Evolutionary conservation across 1,139 yeast genomes (phyloP).

Genomic region (Pichia sp.): DNA sequence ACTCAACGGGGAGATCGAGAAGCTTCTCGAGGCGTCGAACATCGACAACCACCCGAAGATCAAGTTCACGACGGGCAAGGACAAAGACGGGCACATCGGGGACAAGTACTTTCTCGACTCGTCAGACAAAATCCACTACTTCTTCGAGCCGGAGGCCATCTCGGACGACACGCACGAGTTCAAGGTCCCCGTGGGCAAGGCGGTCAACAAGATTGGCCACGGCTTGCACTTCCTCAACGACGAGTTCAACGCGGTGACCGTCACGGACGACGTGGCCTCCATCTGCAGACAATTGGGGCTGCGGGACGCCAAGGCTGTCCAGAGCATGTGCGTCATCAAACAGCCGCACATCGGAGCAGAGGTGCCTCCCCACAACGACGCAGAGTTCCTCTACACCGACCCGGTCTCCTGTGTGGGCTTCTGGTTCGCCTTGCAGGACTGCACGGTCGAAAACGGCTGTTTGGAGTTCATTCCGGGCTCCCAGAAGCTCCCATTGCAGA

Average conservation of each 20-base stretch:
- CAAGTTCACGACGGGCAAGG: conserved; percentile 58
- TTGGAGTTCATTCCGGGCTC: conserved; percentile 71
- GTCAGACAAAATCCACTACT: conserved; percentile 63
- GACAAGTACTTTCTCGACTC: conserved; percentile 69
- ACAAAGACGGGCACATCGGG: conserved; percentile 54
- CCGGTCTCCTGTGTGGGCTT: conserved; percentile 75
- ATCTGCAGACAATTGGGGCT: conserved; percentile 53
- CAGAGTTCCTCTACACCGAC: conserved; percentile 64
- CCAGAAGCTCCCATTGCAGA: conserved; percentile 58
- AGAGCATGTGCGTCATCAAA: conserved; percentile 76
- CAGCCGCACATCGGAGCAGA: conserved; percentile 73
- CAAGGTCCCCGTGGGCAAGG: conserved; percentile 47
- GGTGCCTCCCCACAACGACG: conserved; percentile 80
- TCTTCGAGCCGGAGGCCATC: conserved; percentile 71
- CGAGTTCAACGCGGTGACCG: conserved; percentile 46
- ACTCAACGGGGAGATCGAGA: conserved; percentile 42
- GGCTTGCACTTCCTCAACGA: conserved; percentile 60
- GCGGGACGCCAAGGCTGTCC: conserved; percentile 66
- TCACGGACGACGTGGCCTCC: conserved; percentile 45
- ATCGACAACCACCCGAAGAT: conserved; percentile 64
- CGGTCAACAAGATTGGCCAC: conserved; percentile 78
- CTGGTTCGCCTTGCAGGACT: conserved; percentile 80
- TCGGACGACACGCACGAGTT: conserved; percentile 41
- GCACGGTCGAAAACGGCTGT: conserved; percentile 66
- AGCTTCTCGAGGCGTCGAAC: conserved; percentile 48